Evolutionary conservation across 2,329 filamentous ascomycete species (phyloP).

Genomic region (Ceratocystiopsis minuta): DNA sequence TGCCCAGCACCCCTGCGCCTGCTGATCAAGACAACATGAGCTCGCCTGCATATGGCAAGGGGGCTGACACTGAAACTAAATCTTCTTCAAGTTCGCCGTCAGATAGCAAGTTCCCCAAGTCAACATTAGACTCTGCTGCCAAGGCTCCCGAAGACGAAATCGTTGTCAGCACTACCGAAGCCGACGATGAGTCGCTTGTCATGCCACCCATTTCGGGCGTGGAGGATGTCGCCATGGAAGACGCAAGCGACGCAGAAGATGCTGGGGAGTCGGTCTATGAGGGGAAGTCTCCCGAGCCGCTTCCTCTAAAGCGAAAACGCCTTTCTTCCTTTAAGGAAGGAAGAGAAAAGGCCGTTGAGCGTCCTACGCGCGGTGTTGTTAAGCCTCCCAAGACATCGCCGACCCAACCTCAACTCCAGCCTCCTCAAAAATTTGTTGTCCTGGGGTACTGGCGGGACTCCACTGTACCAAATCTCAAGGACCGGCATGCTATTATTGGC

Average conservation of each 20-base stretch:
- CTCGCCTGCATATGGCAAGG: too few species aligned
- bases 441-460: constrained; percentile 46
- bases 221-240: constrained; percentile 27
- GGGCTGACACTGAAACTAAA: too few species aligned
- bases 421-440: constrained; percentile 24
- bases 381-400: too few species aligned
- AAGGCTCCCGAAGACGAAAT: constrained; percentile 32
- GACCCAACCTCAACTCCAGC: too few species aligned
- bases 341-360: too few species aligned
- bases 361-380: too few species aligned
- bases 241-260: constrained; percentile 9
- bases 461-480: constrained; percentile 24
- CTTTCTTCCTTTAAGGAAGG: constrained; percentile 13
- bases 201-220: constrained; percentile 16
- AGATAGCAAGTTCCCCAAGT: too few species aligned
- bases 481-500: constrained; percentile 41
- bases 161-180: constrained; percentile 25
- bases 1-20: too few species aligned
- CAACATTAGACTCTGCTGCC: too few species aligned
- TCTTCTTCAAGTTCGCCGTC: too few species aligned
- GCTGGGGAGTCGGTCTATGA: too few species aligned
- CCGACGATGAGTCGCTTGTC: constrained; percentile 22
- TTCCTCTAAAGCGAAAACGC: constrained; percentile 39
- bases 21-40: too few species aligned
- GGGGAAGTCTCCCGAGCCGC: constrained; percentile 15